Base-by-base conservation (phyloP, 352 stramenopile genomes). In the Phytophthora tubulina region DNA sequence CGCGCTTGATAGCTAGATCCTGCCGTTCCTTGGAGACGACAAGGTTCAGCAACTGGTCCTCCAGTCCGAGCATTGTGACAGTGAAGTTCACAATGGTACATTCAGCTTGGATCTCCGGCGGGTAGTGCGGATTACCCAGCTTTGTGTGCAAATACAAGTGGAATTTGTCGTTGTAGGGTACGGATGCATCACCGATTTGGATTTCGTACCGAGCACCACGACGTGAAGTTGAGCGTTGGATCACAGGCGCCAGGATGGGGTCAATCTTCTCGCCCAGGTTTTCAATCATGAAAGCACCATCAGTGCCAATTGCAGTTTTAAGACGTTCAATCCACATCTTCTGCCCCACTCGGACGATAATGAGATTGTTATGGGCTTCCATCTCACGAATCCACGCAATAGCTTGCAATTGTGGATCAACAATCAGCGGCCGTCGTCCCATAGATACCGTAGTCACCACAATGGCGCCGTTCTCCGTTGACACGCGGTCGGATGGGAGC, bases 31-130 rank as follows among this genome's bases (percentile, higher is more conserved):
- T 98, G 6, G 88, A 94, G 7, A 98, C 94, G 0, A 98, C 91
- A 3, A 98, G 70, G 67, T 96, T 95, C 11, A 98, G 71, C 31
- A 98, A 73, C 71, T 98, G 95, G 51, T 98, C 95, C 75, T 98
- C 94, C 0, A 98, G 79, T 17, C 95, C 95, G 17, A 94, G 78
- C 65, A 92, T 87, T 13, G 95, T 98, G 32, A 98, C 95, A 5
- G 95, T 98, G 60, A 98, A 98, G 79, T 98, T 98, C 44, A 98
- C 93, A 27, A 98, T 92, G 38, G 95, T 98, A 54, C 91, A 97
- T 72, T 98, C 95, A 8, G 95, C 95, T 70, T 98, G 95, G 59
- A 98, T 98, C 76, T 98, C 95, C 14, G 95, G 95, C 31, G 95
- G 95, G 63, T 98, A 98, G 56, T 98, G 95, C 45, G 95, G 95